Percentiles rank a stretch among this genome's conserved stretches.
phyloP scores from a whole-genome alignment of 2,329 filamentous ascomycete species.

The Phialophora chinensis region DNA sequence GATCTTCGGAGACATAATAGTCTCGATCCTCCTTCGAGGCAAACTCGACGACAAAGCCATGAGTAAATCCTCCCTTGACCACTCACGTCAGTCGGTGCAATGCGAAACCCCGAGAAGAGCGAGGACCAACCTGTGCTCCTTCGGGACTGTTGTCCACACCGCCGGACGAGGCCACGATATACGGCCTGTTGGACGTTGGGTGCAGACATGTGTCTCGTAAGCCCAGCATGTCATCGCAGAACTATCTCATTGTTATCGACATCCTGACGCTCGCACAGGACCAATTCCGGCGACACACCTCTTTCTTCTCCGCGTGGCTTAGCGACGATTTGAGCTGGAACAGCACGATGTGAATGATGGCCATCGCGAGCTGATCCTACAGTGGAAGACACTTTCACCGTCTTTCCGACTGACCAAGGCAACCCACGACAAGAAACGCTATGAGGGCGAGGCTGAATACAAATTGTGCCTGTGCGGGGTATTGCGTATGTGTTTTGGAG shows the following conservation, averaged over 20 bases:
- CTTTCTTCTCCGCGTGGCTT: conserved; percentile 58
- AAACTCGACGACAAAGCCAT: conserved; percentile 74
- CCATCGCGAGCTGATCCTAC: conserved; percentile 46
- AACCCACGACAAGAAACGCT: neutral
- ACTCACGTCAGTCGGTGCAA: conserved; percentile 19
- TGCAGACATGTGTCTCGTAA: conserved; percentile 66
- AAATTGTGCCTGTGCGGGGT: conserved; percentile 1
- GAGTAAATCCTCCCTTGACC: conserved; percentile 65
- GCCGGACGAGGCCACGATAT: conserved; percentile 64
- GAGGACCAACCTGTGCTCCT: conserved; percentile 59
- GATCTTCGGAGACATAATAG: conserved; percentile 72
- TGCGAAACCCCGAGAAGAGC: neutral
- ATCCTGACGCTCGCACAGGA: neutral
- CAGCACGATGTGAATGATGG: conserved; percentile 71
- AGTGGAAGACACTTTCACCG: neutral
- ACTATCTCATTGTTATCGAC: conserved; percentile 46
- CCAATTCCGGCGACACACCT: conserved; percentile 53
- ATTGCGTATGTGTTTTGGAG: neutral
- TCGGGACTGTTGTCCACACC: conserved; percentile 69
- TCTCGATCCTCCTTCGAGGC: conserved; percentile 66
- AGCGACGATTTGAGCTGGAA: conserved; percentile 67
- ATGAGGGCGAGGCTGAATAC: neutral
- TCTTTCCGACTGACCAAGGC: neutral
- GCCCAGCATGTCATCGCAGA: conserved; percentile 62
- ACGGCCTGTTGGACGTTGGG: conserved; percentile 63